These are phyloP conservation scores for Jackrogersella multiformis DNA, from an alignment of 495 filamentous ascomycete species.

Conservation along the genomic window DNA sequence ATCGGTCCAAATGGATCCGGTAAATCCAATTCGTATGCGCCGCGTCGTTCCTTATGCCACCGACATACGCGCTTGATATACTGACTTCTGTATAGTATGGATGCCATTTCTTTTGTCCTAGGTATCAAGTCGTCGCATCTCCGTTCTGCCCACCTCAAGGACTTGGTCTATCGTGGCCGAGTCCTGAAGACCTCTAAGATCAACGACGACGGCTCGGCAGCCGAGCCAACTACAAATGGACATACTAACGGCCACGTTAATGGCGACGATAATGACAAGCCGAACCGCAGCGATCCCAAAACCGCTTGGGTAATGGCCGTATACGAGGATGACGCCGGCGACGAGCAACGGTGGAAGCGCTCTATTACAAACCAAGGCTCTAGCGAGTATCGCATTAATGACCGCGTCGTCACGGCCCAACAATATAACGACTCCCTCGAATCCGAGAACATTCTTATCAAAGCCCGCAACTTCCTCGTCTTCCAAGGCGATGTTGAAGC, in stretches of 20 bases:
- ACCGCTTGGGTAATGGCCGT: conserved; percentile 99
- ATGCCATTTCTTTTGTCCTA: conserved; percentile 98
- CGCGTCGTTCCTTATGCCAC: not conserved
- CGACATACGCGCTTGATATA: conserved; percentile 3
- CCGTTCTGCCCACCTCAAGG: conserved; percentile 91
- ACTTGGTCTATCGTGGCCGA: conserved; percentile 95
- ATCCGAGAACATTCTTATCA: conserved; percentile 95
- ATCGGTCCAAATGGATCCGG: conserved; percentile 99
- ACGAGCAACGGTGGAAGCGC: conserved; percentile 95
- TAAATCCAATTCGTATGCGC: conserved; percentile 96
- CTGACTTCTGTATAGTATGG: conserved; percentile 73
- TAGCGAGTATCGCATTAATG: conserved; percentile 98
- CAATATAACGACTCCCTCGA: conserved; percentile 95
- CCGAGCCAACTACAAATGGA: conserved; percentile 64
- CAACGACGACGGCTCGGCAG: conserved; percentile 82
- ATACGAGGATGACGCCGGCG: conserved; percentile 96
- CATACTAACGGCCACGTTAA: conserved; percentile 62
- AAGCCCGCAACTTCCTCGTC: conserved; percentile 96
- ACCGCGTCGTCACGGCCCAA: conserved; percentile 83
- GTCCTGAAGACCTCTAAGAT: conserved; percentile 92
- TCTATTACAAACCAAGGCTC: conserved; percentile 86
- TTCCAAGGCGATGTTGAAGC: conserved; percentile 98
- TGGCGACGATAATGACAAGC: conserved; percentile 65
- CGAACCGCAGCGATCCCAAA: conserved; percentile 76
- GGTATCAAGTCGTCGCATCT: conserved; percentile 98